A percentile compares a stretch with the other conserved stretches of the same genome.
These are phyloP conservation scores for Herpomyces periplanetae DNA, from an alignment of 2,329 filamentous ascomycete genomes.

Conservation along the genomic window DNA sequence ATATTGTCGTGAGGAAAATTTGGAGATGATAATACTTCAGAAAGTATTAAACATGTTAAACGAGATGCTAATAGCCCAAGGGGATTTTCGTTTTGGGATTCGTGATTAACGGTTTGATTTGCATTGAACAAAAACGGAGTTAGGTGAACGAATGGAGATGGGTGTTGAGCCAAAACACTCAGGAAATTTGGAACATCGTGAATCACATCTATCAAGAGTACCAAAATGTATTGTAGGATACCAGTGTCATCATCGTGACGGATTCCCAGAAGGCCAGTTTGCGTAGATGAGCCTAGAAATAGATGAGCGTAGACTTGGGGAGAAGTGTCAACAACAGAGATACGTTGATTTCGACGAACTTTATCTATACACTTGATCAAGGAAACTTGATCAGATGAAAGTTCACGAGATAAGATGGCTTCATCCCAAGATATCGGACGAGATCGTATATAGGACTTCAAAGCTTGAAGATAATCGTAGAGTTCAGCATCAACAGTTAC, in stretches of 20 bases:
- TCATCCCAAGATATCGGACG: constrained; percentile 93
- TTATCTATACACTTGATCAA: constrained; percentile 93
- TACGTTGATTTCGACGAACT: constrained; percentile 59
- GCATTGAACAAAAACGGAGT: too few relatives aligned
- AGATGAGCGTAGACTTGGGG: constrained; percentile 38
- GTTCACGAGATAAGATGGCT: constrained; percentile 59
- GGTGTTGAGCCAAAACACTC: too few relatives aligned
- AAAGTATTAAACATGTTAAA: too few relatives aligned
- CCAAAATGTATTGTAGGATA: constrained; percentile 76
- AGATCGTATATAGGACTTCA: constrained; percentile 87
- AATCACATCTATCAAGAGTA: constrained; percentile 51
- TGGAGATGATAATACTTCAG: too few relatives aligned
- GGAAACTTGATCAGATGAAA: constrained; percentile 69
- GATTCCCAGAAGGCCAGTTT: too few relatives aligned
- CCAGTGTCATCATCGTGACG: constrained; percentile 24
- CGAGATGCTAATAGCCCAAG: too few relatives aligned
- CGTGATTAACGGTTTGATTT: too few relatives aligned
- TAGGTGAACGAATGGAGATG: too few relatives aligned
- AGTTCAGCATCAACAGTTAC: too few relatives aligned
- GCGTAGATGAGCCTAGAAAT: constrained; percentile 34
- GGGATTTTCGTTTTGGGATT: too few relatives aligned
- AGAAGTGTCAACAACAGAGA: constrained; percentile 40
- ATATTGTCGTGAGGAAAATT: constrained; percentile 1
- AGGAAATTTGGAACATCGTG: constrained; percentile 25
- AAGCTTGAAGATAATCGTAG: constrained; percentile 48